Base-by-base conservation (phyloP, 805 yeast species). In the Dipodascus geniculatus region DNA sequence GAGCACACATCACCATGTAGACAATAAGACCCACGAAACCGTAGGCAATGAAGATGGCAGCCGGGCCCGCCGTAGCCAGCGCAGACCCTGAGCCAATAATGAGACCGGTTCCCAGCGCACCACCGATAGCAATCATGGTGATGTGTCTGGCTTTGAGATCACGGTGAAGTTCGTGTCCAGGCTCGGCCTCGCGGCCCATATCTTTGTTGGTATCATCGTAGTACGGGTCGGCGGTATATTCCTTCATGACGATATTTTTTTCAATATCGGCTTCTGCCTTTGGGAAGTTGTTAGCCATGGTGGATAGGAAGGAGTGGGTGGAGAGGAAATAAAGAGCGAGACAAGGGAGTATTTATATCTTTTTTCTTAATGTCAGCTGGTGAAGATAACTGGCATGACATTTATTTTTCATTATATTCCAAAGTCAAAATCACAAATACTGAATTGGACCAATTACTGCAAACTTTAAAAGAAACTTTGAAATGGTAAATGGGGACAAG, bases 51-150 rank as follows among this genome's bases (percentile, higher is more conserved):
- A 83, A 65, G 38, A 75, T 63, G 2, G 77, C 66, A 2, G 71
- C 79, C 2, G 68, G 91, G 4, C 95, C 95, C 14, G 87, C 88
- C 11, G 74, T 65, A n/a, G 75, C 72, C 53, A 86, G 72, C 1
- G 90, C 82, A 16, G 80, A 70, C 54, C 89, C 88, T 2, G 90
- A 83, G 61, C 90, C 88, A 59, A 86, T 82, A 58, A 86, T 71
- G 54, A 86, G 73, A 63, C 90, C 95, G 1, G 93, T 85, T 54
- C 93, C 93, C 52, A 86, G 69, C 6, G 91, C 86, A 60, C 93
- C 91, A 60, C 93, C 95, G 59, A 87, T 79, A 58, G 93, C 85
- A 63, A 83, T 80, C 85, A 83, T 80, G 54, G 81, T 75, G 57
- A 82, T 74, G 62, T 83, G 88, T 52, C 88, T 67, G 50, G 85